phyloP scores from a whole-genome alignment of 2,329 filamentous ascomycete species.

The Fusarium vanettenii region DNA sequence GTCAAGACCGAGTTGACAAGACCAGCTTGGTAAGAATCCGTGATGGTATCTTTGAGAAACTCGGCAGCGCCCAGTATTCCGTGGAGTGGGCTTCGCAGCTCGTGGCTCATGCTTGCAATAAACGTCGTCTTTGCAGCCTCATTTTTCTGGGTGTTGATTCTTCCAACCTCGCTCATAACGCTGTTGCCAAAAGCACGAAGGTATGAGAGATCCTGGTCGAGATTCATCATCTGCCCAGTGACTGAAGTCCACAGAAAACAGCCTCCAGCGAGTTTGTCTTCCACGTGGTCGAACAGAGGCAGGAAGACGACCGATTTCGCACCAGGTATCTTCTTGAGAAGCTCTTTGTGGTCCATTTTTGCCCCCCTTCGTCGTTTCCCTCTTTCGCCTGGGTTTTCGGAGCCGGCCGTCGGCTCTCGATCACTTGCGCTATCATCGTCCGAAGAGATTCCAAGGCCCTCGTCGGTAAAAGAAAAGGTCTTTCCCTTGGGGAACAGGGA shows the following conservation, averaged over 20 bases:
- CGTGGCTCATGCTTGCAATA: slow-evolving; percentile 69
- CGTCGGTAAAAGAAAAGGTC: slow-evolving; percentile 45
- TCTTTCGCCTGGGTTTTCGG: background rate
- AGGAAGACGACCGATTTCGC: slow-evolving; percentile 51
- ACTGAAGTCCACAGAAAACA: slow-evolving; percentile 52
- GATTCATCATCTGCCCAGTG: slow-evolving; percentile 49
- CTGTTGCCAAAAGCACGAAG: slow-evolving; percentile 48
- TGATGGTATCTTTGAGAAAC: slow-evolving; percentile 58
- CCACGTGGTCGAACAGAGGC: slow-evolving; percentile 50
- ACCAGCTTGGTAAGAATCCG: slow-evolving; percentile 53
- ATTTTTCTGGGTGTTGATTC: slow-evolving; percentile 63
- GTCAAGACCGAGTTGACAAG: slow-evolving; percentile 59
- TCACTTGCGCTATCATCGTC: slow-evolving; percentile 48
- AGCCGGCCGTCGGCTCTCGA: slow-evolving; percentile 9
- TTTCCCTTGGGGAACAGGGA: slow-evolving; percentile 46
- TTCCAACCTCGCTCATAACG: slow-evolving; percentile 64
- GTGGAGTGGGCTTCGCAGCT: slow-evolving; percentile 66
- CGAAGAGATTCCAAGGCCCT: slow-evolving; percentile 44
- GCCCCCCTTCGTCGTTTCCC: slow-evolving; percentile 22
- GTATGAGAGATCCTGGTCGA: slow-evolving; percentile 50
- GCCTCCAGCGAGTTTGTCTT: slow-evolving; percentile 49
- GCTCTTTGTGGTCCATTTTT: slow-evolving; percentile 47
- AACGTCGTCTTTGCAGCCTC: slow-evolving; percentile 68
- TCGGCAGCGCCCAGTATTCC: slow-evolving; percentile 66
- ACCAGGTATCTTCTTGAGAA: slow-evolving; percentile 48